Conservation (phyloP, 2,329 filamentous ascomycete genomes). For the Clonostachys byssicola region DNA sequence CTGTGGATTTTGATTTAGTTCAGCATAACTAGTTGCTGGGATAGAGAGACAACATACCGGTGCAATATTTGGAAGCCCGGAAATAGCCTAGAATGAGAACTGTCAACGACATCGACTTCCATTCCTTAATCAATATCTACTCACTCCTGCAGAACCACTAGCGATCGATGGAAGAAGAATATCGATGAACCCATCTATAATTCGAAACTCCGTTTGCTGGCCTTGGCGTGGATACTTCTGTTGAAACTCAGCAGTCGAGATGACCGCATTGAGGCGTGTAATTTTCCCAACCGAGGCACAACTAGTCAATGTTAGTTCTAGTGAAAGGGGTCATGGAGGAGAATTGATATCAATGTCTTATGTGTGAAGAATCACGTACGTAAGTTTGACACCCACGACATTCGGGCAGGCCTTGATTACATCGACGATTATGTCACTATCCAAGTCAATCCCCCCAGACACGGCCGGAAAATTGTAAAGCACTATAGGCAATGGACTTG, state of each 20-base stretch:
- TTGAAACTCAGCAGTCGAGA: not conserved
- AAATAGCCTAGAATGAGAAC: not conserved
- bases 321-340: too few species aligned
- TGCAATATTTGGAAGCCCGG: not conserved
- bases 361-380: conserved; percentile 13
- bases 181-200: conserved; percentile 18
- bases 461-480: conserved; percentile 69
- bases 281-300: conserved; percentile 69
- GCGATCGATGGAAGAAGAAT: conserved; percentile 15
- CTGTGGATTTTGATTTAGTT: not conserved
- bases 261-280: conserved; percentile 4
- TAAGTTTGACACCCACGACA: conserved; percentile 66
- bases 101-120: not conserved
- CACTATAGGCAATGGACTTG: conserved; percentile 23
- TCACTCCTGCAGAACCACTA: conserved; percentile 5
- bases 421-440: conserved; percentile 56
- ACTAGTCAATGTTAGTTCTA: not conserved
- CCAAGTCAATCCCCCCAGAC: conserved; percentile 60
- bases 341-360: too few species aligned
- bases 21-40: too few species aligned
- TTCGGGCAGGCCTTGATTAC: conserved; percentile 54
- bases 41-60: not conserved
- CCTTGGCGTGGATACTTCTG: not conserved
- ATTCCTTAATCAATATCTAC: not conserved
- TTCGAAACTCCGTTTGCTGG: conserved; percentile 4